Evolutionary conservation across 1,284 basidiomycete species (phyloP), one percentile per base, ranked within the genome.

Genomic region (Schizophyllum commune): DNA sequence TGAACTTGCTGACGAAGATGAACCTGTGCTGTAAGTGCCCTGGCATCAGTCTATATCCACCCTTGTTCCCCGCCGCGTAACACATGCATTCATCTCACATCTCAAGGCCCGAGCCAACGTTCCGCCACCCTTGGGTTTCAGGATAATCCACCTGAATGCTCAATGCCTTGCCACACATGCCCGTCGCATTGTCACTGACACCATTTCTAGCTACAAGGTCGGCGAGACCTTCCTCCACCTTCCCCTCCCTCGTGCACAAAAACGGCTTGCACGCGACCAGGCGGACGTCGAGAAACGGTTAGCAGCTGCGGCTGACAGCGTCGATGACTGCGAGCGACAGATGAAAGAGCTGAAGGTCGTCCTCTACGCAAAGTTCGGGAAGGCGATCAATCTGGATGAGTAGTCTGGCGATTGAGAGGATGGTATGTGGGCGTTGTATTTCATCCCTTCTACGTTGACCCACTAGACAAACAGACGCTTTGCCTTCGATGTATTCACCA

Each of bases 311-410:
- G 75, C 84, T 21, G 71, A 69, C 0, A 80, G 81, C 57, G 83
- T 86, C 21, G 85, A 88, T 52, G 83, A 88, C 47, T 94, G 91
- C 70, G 89, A 94, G 68, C 81, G 77, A 52, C 83, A 88, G 66
- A 98, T 98, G 96, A 91, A 92, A 69, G 83, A 86, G 63, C 83
- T 98, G 59, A 98, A 99, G 73, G 86, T 94, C 32, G 73, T 81
- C 4, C 73, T 98, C 68, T 97, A 97, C 71, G 92, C 91, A 52
- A 96, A 95, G 75, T 97, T 98, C 70, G 95, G 95, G 33, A 86
- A 83, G 59, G 91, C 94, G 60, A 98, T 98, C 76, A 98, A 96
- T 73, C 81, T 96, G 60, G 93, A 96, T 72, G 88, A 88, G 68
- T 87, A 68, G 19, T 17, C 13, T 4, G 13, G 9, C 13, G 9